Base-by-base conservation (phyloP, 768 basidiomycete genomes). In the Trametes punicea region DNA sequence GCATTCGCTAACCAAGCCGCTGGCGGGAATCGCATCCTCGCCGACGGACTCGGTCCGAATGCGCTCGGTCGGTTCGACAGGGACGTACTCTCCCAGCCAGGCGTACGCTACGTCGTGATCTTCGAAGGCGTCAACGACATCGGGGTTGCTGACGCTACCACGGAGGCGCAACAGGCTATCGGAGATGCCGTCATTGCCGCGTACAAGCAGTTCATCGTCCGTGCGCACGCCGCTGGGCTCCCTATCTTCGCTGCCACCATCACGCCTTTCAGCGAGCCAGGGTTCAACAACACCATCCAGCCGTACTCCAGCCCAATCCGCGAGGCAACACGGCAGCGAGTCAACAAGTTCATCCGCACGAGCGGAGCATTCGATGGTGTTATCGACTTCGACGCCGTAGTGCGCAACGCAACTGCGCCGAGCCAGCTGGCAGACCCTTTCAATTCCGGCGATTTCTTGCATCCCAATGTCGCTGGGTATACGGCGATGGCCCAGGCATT, bases 101-200 rank as follows among this genome's bases (percentile, higher is more conserved):
- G 75, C n/a, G 72, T 78, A 42, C 68, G 68, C 36, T 80, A 71
- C 65, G 75, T 71, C 27, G 75, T 80, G 71, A 74, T 81, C 62
- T 80, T 79, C 65, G 77, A 78, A 62, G 80, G 80, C 47, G 77
- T 79, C 23, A 81, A 80, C 72, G 80, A 80, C 70, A 78, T 80
- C 49, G 79, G 79, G 4, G 70, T 69, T 5, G 75, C 74, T 4
- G 60, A 59, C 7, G 62, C 75, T 27, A 70, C 69, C n/a, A 45
- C 64, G 0, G 69, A 60, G 8, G 68, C 67, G 13, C 77, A 80
- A 67, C 55, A 67, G 38, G 65, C 59, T 21, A 67, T 78, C 47
- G 75, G 70, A 16, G 70, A 75, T 65, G 67, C 67, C 11, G 59
- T 80, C 61, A 77, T 80, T 64, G 65, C 64, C 40, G 77, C 79